Conservation (phyloP, 169 alveolate species). For the Pseudocohnilembus persalinus region DNA sequence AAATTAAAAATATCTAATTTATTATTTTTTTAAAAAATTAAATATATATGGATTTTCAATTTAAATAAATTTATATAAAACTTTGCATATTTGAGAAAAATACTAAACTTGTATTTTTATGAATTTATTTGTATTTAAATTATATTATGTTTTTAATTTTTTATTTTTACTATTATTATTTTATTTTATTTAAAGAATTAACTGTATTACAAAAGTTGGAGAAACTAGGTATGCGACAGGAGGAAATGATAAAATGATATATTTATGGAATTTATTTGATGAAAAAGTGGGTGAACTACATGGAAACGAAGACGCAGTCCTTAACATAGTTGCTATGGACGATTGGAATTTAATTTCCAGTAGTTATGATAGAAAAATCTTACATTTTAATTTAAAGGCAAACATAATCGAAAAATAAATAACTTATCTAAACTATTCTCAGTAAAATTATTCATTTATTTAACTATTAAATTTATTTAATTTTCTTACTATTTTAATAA, state of each 20-base stretch:
- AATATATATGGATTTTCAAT: no score
- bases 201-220: not conserved
- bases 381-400: not conserved
- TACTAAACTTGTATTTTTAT: not conserved
- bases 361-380: not conserved
- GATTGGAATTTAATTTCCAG: not conserved
- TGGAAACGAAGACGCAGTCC: not conserved
- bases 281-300: not conserved
- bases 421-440: not conserved
- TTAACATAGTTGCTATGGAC: not conserved
- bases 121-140: no score
- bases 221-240: not conserved
- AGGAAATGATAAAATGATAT: not conserved
- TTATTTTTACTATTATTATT: no score
- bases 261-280: not conserved
- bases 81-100: not conserved
- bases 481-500: no score
- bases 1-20: no score
- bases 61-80: no score
- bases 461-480: not conserved
- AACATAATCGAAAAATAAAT: not conserved
- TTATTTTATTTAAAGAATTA: no score
- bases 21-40: no score
- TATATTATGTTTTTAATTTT: not conserved
- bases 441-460: no score